Conservation (phyloP, 495 filamentous ascomycete genomes). For the Corynascus novoguineensis region DNA sequence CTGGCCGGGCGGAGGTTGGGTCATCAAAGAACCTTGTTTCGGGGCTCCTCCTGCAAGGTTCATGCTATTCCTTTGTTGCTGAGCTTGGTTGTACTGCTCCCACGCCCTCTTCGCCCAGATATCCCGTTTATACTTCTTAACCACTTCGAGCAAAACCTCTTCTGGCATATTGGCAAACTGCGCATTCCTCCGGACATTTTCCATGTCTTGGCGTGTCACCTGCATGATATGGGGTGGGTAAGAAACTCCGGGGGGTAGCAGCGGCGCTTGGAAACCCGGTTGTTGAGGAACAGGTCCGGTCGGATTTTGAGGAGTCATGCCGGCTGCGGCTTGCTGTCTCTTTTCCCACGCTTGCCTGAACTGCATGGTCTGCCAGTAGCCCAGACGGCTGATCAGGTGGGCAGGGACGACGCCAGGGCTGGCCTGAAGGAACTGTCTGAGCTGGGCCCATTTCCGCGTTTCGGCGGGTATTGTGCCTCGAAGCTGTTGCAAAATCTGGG, state of each 20-base stretch:
- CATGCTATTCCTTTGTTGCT: neutral
- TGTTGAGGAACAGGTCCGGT: slow-evolving; percentile 15
- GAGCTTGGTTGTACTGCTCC: neutral
- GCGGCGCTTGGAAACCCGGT: neutral
- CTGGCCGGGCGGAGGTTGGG: slow-evolving; percentile 5
- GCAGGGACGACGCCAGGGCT: slow-evolving; percentile 38
- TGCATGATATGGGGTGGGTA: slow-evolving; percentile 3
- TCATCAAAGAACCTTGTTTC: neutral
- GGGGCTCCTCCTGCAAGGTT: neutral
- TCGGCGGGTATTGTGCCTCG: slow-evolving; percentile 45
- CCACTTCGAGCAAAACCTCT: neutral
- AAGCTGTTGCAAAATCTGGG: slow-evolving; percentile 23
- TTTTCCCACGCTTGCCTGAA: slow-evolving; percentile 32
- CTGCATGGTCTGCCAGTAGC: slow-evolving; percentile 51
- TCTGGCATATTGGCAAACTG: neutral
- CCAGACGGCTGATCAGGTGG: slow-evolving; percentile 42
- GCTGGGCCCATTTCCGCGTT: slow-evolving; percentile 64
- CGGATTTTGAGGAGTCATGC: neutral
- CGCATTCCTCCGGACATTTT: neutral
- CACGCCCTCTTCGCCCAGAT: slow-evolving; percentile 3
- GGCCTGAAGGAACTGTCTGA: slow-evolving; percentile 56
- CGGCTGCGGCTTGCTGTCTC: neutral
- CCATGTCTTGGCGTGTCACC: slow-evolving; percentile 4
- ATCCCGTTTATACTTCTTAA: slow-evolving; percentile 4
- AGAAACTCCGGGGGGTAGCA: neutral